These are phyloP conservation scores for Lichtheimia hyalospora DNA, from an alignment of 371 early-diverging fungal species.

Conservation along the genomic window DNA sequence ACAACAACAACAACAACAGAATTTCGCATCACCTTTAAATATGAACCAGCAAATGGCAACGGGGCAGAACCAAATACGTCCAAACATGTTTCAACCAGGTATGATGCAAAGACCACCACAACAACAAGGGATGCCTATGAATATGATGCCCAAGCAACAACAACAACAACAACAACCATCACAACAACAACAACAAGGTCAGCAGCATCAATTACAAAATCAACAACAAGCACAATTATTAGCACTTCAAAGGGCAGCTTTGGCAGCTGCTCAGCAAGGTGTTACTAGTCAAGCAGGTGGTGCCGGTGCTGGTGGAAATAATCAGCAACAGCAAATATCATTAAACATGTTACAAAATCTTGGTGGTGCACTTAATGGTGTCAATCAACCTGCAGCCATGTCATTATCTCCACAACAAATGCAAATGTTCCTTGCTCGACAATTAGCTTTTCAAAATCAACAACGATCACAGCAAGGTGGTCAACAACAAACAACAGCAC, in stretches of 20 bases:
- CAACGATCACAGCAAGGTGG: conserved; percentile 11
- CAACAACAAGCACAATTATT: conserved; percentile 20
- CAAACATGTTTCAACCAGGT: conserved; percentile 31
- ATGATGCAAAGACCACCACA: conserved; percentile 31
- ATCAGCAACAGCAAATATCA: conserved; percentile 23
- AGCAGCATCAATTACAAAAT: background rate
- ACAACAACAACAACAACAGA: conserved; percentile 42
- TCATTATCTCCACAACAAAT: conserved; percentile 33
- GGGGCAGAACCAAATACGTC: conserved; percentile 27
- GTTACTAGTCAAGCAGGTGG: conserved; percentile 9
- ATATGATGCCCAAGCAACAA: conserved; percentile 7
- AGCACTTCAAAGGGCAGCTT: conserved; percentile 31
- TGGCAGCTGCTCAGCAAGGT: conserved; percentile 17
- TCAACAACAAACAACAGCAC: conserved; percentile 16
- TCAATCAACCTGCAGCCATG: conserved; percentile 15
- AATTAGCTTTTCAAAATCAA: conserved; percentile 32
- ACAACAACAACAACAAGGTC: conserved; percentile 18
- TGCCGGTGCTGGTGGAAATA: conserved; percentile 2
- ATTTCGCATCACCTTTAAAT: conserved; percentile 33
- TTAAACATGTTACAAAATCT: conserved; percentile 27
- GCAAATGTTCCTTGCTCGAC: conserved; percentile 31
- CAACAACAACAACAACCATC: conserved; percentile 9
- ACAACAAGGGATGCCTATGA: conserved; percentile 7
- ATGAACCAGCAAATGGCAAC: conserved; percentile 17
- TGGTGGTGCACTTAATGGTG: conserved; percentile 14